These are phyloP conservation scores for Pleurotus cornucopiae DNA, from an alignment of 768 basidiomycete genomes.

Conservation along the genomic window DNA sequence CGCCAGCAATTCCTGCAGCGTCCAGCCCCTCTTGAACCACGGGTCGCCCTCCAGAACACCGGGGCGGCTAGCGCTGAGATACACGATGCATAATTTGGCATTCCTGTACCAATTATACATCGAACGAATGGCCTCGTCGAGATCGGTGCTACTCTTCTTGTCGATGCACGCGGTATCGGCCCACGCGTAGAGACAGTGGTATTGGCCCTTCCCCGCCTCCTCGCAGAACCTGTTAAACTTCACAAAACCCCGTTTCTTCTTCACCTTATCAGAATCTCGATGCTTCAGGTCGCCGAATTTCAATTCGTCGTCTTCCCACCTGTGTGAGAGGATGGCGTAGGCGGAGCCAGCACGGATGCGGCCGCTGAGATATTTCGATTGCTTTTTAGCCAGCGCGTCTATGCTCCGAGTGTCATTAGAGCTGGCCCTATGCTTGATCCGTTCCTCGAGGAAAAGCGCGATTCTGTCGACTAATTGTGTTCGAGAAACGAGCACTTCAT, in stretches of 20 bases:
- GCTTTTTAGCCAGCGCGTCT: no score
- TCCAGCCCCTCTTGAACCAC: background rate
- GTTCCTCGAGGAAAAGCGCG: no score
- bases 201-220: background rate
- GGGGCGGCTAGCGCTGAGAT: background rate
- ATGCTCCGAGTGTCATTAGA: no score
- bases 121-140: background rate
- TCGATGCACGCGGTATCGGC: slow-evolving; percentile 1
- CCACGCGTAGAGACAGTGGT: background rate
- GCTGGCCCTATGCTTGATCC: no score
- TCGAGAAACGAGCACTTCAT: no score
- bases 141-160: background rate
- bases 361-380: no score
- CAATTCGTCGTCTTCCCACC: slow-evolving; percentile 1
- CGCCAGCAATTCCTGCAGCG: slow-evolving; percentile 2
- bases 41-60: background rate
- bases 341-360: no score
- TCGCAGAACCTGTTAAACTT: background rate
- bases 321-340: slow-evolving; percentile 1
- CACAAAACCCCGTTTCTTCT: background rate
- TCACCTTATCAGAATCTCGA: background rate
- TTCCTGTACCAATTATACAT: background rate
- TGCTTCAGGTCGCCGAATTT: background rate
- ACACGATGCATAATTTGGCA: background rate
- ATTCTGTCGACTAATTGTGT: no score